Conservation (phyloP, 2,329 filamentous ascomycete genomes). For the Ophiocordyceps polyrhachis-furcata region DNA sequence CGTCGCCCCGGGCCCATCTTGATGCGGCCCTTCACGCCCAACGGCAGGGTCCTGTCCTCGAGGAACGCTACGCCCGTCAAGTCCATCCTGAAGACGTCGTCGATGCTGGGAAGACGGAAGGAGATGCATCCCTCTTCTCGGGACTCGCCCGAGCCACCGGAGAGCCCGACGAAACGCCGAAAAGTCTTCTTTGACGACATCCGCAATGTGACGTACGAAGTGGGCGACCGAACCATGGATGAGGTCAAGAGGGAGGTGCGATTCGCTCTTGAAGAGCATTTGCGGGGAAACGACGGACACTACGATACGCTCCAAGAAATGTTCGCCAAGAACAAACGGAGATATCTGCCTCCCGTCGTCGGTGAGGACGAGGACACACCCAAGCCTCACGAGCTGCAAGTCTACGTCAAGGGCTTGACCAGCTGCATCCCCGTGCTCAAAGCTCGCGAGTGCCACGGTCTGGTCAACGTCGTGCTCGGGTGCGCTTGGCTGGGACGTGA, state of each 20-base stretch:
- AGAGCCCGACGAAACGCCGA: constrained; percentile 32
- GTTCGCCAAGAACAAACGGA: constrained; percentile 30
- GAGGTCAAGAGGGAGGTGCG: constrained; percentile 36
- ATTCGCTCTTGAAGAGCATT: constrained; percentile 36
- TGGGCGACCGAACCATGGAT: constrained; percentile 31
- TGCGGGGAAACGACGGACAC: constrained; percentile 36
- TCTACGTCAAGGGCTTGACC: constrained; percentile 44
- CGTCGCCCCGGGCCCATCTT: neutral
- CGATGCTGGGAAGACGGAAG: constrained; percentile 25
- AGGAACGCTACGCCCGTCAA: constrained; percentile 25
- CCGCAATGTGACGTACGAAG: constrained; percentile 36
- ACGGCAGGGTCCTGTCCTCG: constrained; percentile 13
- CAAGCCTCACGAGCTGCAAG: constrained; percentile 36
- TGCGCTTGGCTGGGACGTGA: constrained; percentile 48
- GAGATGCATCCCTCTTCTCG: constrained; percentile 23
- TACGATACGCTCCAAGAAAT: constrained; percentile 43
- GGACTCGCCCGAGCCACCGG: constrained; percentile 17
- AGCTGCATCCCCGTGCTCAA: constrained; percentile 40
- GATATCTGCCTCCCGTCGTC: constrained; percentile 18
- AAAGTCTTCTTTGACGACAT: constrained; percentile 41
- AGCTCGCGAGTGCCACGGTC: constrained; percentile 36
- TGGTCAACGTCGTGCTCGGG: constrained; percentile 39
- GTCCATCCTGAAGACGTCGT: constrained; percentile 32
- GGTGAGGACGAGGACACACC: constrained; percentile 28
- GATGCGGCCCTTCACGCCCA: constrained; percentile 17